phyloP scores from a whole-genome alignment of 2,329 filamentous ascomycete genomes.

The Fusarium armeniacum region DNA sequence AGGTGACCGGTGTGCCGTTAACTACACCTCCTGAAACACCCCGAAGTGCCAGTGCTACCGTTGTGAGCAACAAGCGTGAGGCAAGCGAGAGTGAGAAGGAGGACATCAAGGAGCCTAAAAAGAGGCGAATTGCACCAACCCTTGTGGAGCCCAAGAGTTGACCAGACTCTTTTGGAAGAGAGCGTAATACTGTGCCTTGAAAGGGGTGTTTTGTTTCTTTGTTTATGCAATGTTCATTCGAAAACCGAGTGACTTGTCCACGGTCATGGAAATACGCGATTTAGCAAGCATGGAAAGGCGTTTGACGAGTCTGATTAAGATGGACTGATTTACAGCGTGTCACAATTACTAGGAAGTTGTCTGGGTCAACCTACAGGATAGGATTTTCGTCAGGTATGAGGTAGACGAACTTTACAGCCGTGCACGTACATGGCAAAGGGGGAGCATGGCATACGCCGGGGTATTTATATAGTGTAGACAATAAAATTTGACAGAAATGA shows the following conservation, averaged over 20 bases:
- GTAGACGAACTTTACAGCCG: slow-evolving; percentile 38
- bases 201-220: slow-evolving; percentile 35
- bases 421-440: slow-evolving; percentile 19
- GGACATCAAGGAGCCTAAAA: slow-evolving; percentile 71
- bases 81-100: slow-evolving; percentile 68
- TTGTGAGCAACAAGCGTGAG: slow-evolving; percentile 68
- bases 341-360: slow-evolving; percentile 10
- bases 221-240: slow-evolving; percentile 14
- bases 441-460: slow-evolving; percentile 20
- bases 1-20: slow-evolving; percentile 76
- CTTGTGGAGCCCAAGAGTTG: slow-evolving; percentile 59
- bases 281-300: slow-evolving; percentile 52
- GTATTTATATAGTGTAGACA: slow-evolving; percentile 37
- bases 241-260: slow-evolving; percentile 25
- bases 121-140: slow-evolving; percentile 78
- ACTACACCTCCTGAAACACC: slow-evolving; percentile 94
- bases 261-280: slow-evolving; percentile 32
- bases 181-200: slow-evolving; percentile 21
- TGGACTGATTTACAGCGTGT: slow-evolving; percentile 23
- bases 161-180: neutral
- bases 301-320: slow-evolving; percentile 45
- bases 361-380: slow-evolving; percentile 17
- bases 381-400: slow-evolving; percentile 18
- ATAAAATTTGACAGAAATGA: slow-evolving; percentile 21
- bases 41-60: slow-evolving; percentile 55